Evolutionary conservation across 352 stramenopile species (phyloP), one percentile per base, ranked within the genome.

Genomic region (Phytophthora constricta): DNA sequence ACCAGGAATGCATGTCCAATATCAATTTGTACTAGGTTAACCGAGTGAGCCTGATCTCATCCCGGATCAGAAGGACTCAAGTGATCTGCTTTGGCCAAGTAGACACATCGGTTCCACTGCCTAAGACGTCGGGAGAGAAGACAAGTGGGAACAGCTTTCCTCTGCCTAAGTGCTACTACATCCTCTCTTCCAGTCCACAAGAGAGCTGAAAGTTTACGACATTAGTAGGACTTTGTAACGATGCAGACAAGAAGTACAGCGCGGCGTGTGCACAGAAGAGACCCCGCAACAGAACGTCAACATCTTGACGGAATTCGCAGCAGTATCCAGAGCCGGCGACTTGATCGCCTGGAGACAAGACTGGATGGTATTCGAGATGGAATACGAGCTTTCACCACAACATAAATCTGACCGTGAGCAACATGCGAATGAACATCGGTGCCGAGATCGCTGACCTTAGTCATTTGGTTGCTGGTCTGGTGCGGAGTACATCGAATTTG

Each of bases 161-260:
- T 45, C 37, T 45, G 37, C 37, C 17, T 45, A 45, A 45, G 37
- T 45, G 17, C 37, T 45, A 45, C 37, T 13, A 45, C 7, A 5
- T 45, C 37, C 37, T n/a, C 5, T 45, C 37, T 45, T 45, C 17
- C 16, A 45, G 37, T 19, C 17, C 17, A 37, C 17, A 20, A 5
- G 37, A 45, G 31, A 19, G 16, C 37, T 45, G 9, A 19, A 45
- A 45, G 37, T 13, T 50, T 50, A n/a, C 20, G 43, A 50, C 43
- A 50, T n/a, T 50, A 28, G 43, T 50, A 50, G 43, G 16, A 28
- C 43, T 50, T 50, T 5, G 43, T 39, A 50, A 31, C 43, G 43
- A 50, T 50, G 43, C 43, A 50, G 17, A 50, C 43, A 50, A 26
- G 43, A 50, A 50, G 22, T 28, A 50, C 43, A 11, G n/a, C 20